Evolutionary conservation across 176 grass and related monocot species (phyloP), one percentile per base, ranked within the genome.

Genomic region (Triticum turgidum): DNA sequence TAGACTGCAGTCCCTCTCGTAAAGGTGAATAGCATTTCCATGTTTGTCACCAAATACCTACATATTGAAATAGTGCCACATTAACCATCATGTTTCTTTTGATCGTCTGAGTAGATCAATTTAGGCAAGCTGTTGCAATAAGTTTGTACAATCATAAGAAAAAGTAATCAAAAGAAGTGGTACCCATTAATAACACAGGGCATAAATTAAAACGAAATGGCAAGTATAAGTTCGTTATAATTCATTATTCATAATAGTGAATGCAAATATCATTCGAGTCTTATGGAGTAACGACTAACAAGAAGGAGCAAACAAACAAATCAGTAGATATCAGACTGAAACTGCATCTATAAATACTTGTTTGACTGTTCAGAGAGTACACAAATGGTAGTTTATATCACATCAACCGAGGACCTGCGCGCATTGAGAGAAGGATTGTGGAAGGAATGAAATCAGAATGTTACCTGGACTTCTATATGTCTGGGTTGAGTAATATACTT

Each of bases 1-100:
- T 78, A 98, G 90, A 81, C 96, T 98, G 80, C 96, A 98, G 85
- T 98, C 96, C 73, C 96, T 98, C 90, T 95, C 96, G 32, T 98
- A 94, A 61, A 98, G 82, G 90, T 95, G 89, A 76, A 98, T 92
- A 21, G 90, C 96, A 89, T 98, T 95, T 42, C 93, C 96, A 91
- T 91, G 88, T 78, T 98, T 88, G 66, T 98, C 96, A 15, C 96
- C 93, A 68, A 98, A 95, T 33, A 98, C 88, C 96, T 98, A 91
- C 61, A 11, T 67, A 84, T 70, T 3, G 86, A 88, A 32, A 4
- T 56, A 42, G 52, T 34, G 20, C 30, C 51, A 82, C 27, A 47
- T 63, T 30, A 52, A 59, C 56, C 20, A 59, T 21, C 56, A 59
- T 7, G 56, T 59, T 20, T 21, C 56, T 9, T 59, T 59, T 59